phyloP scores from a whole-genome alignment of 352 stramenopile species.

The Phytophthora palmivora region DNA sequence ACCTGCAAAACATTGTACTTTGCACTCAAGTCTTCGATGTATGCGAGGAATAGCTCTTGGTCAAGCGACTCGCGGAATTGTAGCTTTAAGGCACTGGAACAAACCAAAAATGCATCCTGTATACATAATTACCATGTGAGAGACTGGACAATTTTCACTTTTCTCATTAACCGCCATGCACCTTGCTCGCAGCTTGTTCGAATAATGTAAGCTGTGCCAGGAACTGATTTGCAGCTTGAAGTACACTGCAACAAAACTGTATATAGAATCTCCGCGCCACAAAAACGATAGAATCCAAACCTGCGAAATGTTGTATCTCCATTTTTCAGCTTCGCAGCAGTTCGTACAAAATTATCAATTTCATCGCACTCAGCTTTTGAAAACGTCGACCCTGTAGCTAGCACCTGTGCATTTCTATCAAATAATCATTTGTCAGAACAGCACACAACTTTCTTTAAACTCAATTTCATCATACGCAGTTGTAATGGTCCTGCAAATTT shows the following conservation, averaged over 20 bases:
- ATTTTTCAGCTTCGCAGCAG: constrained; percentile 40
- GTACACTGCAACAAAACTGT: constrained; percentile 34
- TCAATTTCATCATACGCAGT: constrained; percentile 47
- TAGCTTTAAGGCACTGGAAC: constrained; percentile 62
- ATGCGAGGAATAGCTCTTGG: constrained; percentile 64
- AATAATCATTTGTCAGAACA: constrained; percentile 1
- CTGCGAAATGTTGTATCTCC: constrained; percentile 32
- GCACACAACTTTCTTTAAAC: background rate
- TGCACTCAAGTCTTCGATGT: constrained; percentile 54
- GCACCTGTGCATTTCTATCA: constrained; percentile 53
- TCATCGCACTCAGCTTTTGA: constrained; percentile 28
- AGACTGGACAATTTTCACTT: background rate
- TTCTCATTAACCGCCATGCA: constrained; percentile 4
- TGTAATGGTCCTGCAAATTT: constrained; percentile 63
- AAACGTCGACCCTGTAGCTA: constrained; percentile 28
- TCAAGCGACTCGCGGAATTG: constrained; percentile 63
- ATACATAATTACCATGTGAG: background rate
- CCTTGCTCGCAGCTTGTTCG: constrained; percentile 57
- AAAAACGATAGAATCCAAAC: constrained; percentile 6
- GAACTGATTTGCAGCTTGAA: constrained; percentile 40
- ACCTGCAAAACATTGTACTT: constrained; percentile 43
- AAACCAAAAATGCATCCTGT: constrained; percentile 66
- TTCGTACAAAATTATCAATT: constrained; percentile 47
- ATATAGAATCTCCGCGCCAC: background rate
- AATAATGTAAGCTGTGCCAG: constrained; percentile 50